Evolutionary conservation across 2,329 filamentous ascomycete species (phyloP).

Genomic region (Penicillium digitatum): DNA sequence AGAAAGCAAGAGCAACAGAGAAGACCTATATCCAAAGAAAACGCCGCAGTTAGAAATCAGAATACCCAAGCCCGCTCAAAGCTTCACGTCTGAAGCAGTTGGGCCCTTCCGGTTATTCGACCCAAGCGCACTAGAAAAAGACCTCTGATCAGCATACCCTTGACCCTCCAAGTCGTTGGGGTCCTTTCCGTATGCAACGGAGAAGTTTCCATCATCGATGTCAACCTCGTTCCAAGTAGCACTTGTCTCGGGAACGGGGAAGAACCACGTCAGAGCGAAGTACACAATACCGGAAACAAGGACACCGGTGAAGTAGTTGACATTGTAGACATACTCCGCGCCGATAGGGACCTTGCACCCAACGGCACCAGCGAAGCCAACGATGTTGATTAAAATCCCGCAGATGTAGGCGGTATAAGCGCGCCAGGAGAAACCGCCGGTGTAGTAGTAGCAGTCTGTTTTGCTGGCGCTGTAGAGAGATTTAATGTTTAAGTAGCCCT

Average conservation of each 20-base stretch:
- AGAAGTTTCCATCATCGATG: conserved; percentile 30
- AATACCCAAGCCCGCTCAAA: conserved; percentile 4
- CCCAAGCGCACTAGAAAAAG: conserved; percentile 9
- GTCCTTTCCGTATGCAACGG: conserved; percentile 32
- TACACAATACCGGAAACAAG: conserved; percentile 65
- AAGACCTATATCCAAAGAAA: not conserved
- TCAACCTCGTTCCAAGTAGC: conserved; percentile 72
- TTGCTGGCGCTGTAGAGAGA: conserved; percentile 70
- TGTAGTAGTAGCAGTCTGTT: conserved; percentile 65
- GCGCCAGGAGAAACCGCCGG: conserved; percentile 72
- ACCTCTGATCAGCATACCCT: conserved; percentile 6
- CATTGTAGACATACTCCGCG: conserved; percentile 79
- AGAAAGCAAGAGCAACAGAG: not conserved
- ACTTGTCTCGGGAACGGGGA: conserved; percentile 70
- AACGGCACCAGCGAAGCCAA: conserved; percentile 82
- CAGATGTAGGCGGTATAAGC: conserved; percentile 77
- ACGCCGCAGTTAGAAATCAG: not conserved
- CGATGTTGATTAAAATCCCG: conserved; percentile 84
- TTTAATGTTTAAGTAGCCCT: conserved; percentile 72
- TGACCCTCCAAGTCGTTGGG: conserved; percentile 27
- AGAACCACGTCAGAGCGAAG: conserved; percentile 64
- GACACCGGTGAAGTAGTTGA: conserved; percentile 89
- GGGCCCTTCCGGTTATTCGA: conserved; percentile 22
- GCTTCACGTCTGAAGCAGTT: conserved; percentile 13
- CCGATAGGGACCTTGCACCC: conserved; percentile 68